Evolutionary conservation across 495 filamentous ascomycete species (phyloP).

Genomic region (Aspergillus panamensis): DNA sequence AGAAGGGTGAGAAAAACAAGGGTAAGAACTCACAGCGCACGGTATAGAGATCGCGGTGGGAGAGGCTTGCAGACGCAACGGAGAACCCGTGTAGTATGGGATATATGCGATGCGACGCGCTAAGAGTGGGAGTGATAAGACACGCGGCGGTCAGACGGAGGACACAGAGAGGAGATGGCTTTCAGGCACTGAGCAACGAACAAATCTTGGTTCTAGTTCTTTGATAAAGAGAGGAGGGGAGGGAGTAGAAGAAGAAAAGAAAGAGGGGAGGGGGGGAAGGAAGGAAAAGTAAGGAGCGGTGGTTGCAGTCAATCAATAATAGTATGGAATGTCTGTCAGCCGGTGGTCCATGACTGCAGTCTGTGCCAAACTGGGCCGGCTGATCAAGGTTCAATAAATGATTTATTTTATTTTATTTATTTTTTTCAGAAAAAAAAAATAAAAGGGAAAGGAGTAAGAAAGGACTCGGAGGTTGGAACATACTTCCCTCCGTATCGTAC

Average conservation of each 20-base stretch:
- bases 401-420: too few relatives aligned
- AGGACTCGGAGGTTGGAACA: too few relatives aligned
- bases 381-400: slow-evolving; percentile 5
- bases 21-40: slow-evolving; percentile 14
- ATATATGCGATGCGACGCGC: slow-evolving; percentile 31
- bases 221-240: slow-evolving; percentile 16
- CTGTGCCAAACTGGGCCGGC: slow-evolving; percentile 11
- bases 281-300: slow-evolving; percentile 12
- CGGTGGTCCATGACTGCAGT: slow-evolving; percentile 8
- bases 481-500: not conserved
- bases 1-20: not conserved
- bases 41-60: slow-evolving; percentile 5
- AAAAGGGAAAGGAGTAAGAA: slow-evolving; percentile 2
- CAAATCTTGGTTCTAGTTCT: slow-evolving; percentile 7
- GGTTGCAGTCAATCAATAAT: slow-evolving; percentile 17
- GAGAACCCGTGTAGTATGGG: slow-evolving; percentile 15
- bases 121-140: slow-evolving; percentile 19
- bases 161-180: not conserved
- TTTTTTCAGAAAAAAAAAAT: slow-evolving; percentile 5
- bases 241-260: slow-evolving; percentile 10
- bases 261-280: slow-evolving; percentile 10
- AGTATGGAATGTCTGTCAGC: slow-evolving; percentile 23
- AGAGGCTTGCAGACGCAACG: slow-evolving; percentile 19
- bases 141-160: slow-evolving; percentile 17
- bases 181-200: slow-evolving; percentile 12